Percentiles rank a stretch among this genome's conserved stretches.
Conservation (phyloP, 2,329 filamentous ascomycete genomes). For the Neoarthrinium moseri region DNA sequence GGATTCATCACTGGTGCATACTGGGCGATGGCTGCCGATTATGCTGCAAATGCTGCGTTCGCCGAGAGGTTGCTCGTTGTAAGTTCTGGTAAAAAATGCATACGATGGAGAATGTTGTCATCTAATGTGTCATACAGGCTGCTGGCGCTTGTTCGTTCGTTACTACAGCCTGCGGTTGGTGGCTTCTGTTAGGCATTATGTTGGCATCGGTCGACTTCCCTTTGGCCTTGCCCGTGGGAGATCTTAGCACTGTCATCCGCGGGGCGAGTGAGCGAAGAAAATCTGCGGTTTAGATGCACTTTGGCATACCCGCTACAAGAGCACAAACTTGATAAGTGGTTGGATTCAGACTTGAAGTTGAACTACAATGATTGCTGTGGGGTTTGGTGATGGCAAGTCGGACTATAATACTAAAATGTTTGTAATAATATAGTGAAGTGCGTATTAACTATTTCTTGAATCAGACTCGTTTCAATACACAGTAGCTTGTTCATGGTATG, state of each 20-base stretch:
- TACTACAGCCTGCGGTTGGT: constrained; percentile 18
- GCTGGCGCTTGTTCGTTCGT: constrained; percentile 17
- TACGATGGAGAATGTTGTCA: background rate
- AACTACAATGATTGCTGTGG: too few species aligned
- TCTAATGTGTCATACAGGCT: constrained; percentile 12
- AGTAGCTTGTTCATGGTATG: too few species aligned
- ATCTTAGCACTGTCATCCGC: constrained; percentile 17
- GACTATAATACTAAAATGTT: too few species aligned
- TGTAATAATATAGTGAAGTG: too few species aligned
- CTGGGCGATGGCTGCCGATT: constrained; percentile 50
- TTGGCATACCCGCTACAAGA: too few species aligned
- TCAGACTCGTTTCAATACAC: too few species aligned
- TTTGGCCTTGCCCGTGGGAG: constrained; percentile 16
- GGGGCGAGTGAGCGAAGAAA: constrained; percentile 13
- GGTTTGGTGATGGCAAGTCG: too few species aligned
- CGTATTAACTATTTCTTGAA: too few species aligned
- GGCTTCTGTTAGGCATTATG: constrained; percentile 16
- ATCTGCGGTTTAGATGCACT: background rate
- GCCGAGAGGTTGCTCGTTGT: constrained; percentile 29
- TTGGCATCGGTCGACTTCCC: constrained; percentile 20
- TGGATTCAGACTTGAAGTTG: too few species aligned
- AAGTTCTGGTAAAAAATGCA: constrained; percentile 6
- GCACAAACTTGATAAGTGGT: too few species aligned
- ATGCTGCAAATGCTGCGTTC: constrained; percentile 24
- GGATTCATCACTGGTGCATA: constrained; percentile 58